phyloP scores from a whole-genome alignment of 2,329 filamentous ascomycete genomes.

The Byssoonygena ceratinophila region DNA sequence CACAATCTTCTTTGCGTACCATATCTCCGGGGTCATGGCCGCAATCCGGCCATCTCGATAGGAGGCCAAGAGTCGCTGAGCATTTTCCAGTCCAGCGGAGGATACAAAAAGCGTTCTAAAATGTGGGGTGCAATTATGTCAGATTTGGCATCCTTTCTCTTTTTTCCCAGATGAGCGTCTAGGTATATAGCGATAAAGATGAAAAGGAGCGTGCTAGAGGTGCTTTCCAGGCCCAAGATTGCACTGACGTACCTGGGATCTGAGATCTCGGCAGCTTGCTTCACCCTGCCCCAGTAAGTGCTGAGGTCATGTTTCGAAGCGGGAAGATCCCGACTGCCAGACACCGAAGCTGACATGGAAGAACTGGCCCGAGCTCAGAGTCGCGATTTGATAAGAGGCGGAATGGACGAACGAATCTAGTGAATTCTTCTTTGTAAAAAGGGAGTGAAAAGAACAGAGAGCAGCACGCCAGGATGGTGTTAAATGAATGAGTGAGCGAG shows the following conservation, averaged over 20 bases:
- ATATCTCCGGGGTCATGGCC: constrained; percentile 80
- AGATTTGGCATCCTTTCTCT: background rate
- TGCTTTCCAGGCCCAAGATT: too few species aligned
- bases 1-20: constrained; percentile 92
- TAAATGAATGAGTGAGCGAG: background rate
- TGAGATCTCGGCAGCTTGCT: constrained; percentile 76
- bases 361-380: background rate
- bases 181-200: background rate
- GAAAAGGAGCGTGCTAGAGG: background rate
- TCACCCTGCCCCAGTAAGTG: constrained; percentile 91
- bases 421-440: background rate
- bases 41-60: constrained; percentile 75
- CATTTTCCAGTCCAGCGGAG: constrained; percentile 65
- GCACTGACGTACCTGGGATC: constrained; percentile 73
- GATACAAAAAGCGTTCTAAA: constrained; percentile 76
- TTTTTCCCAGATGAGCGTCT: background rate
- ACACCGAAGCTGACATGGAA: constrained; percentile 51
- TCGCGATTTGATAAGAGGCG: background rate
- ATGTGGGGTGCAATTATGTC: background rate
- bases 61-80: constrained; percentile 66
- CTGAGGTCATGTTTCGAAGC: constrained; percentile 82
- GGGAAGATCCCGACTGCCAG: constrained; percentile 68
- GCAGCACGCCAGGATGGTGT: background rate
- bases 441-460: background rate
- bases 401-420: background rate